Conservation (phyloP, 148 eudicot species). For the Simmondsia chinensis region DNA sequence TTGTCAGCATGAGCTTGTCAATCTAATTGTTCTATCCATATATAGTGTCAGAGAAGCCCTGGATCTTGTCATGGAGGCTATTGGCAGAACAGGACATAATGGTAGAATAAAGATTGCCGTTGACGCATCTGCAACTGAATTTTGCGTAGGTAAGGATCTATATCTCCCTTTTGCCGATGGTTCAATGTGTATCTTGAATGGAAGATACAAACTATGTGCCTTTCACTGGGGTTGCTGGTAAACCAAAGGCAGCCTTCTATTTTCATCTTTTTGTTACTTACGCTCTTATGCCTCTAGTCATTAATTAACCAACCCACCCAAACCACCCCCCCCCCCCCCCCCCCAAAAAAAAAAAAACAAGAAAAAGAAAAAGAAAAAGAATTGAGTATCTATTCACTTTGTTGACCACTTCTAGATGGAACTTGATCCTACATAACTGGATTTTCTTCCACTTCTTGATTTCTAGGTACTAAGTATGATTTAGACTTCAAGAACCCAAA, state of each 20-base stretch:
- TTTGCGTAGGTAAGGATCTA: conserved; percentile 70
- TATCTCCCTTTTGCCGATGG: not conserved
- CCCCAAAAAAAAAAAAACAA: too few species aligned
- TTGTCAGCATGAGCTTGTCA: too few species aligned
- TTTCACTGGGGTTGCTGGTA: not conserved
- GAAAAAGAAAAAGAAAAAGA: too few species aligned
- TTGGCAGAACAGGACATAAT: conserved; percentile 66
- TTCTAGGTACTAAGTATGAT: conserved; percentile 85
- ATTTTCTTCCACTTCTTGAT: conserved; percentile 9
- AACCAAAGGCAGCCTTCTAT: too few species aligned
- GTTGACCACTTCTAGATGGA: too few species aligned
- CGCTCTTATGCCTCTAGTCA: too few species aligned
- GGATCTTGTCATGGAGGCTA: conserved; percentile 88
- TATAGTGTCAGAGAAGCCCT: conserved; percentile 83
- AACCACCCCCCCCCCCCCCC: too few species aligned
- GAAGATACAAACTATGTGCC: too few species aligned
- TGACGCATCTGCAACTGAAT: conserved; percentile 85
- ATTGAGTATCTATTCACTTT: too few species aligned
- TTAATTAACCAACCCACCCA: too few species aligned
- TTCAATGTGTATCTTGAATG: too few species aligned
- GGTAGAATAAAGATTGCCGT: conserved; percentile 85
- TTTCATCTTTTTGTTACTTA: too few species aligned
- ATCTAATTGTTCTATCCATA: conserved; percentile 14
- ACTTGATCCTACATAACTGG: not conserved
- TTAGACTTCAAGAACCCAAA: conserved; percentile 69